Evolutionary conservation across 1,139 yeast genomes (phyloP).

Genomic region (Saccharomyces hybrid): DNA sequence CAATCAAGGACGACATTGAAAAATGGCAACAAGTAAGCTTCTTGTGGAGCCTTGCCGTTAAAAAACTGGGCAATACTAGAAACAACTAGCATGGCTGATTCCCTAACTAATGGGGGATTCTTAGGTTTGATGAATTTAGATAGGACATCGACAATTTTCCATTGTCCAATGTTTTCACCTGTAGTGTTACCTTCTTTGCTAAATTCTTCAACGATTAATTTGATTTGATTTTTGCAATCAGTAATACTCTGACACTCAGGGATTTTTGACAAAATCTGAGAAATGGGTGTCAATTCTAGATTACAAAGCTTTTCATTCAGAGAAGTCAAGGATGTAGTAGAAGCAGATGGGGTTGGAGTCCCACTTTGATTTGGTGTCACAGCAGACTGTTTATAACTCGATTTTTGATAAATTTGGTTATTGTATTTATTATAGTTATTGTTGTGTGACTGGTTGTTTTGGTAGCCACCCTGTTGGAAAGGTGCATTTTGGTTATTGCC

Average conservation of each 20-base stretch:
- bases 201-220: slow-evolving; percentile 45
- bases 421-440: slow-evolving; percentile 5
- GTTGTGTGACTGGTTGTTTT: slow-evolving; percentile 7
- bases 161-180: slow-evolving; percentile 43
- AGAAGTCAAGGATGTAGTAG: slow-evolving; percentile 62
- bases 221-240: slow-evolving; percentile 59
- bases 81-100: slow-evolving; percentile 59
- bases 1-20: slow-evolving; percentile 53
- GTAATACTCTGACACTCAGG: slow-evolving; percentile 51
- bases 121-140: slow-evolving; percentile 65
- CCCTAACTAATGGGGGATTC: slow-evolving; percentile 65
- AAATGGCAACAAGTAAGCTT: slow-evolving; percentile 59
- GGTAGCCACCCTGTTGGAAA: slow-evolving; percentile 9
- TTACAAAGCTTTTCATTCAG: slow-evolving; percentile 63
- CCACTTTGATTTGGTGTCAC: slow-evolving; percentile 25
- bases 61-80: slow-evolving; percentile 60
- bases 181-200: slow-evolving; percentile 38
- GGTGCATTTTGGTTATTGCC: slow-evolving; percentile 3
- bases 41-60: slow-evolving; percentile 56
- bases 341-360: slow-evolving; percentile 29
- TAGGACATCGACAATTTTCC: slow-evolving; percentile 58
- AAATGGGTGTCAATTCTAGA: slow-evolving; percentile 60
- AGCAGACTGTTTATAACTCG: slow-evolving; percentile 20
- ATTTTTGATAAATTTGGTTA: slow-evolving; percentile 5
- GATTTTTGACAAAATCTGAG: slow-evolving; percentile 48